Base-by-base conservation (phyloP, 176 grass and related monocot genomes). In the Microstegium vimineum region DNA sequence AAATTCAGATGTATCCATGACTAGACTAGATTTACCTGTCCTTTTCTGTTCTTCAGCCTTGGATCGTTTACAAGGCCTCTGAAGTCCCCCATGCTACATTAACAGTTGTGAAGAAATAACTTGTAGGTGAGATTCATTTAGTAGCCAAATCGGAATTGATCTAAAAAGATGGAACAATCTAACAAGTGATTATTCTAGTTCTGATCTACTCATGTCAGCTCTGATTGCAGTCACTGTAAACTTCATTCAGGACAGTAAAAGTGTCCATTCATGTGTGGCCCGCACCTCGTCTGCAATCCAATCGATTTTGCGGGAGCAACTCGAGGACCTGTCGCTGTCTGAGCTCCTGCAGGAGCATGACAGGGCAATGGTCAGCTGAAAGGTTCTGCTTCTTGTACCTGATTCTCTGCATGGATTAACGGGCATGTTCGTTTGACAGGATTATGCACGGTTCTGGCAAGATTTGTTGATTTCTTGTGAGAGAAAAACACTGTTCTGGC, bases 1-100 rank as follows among this genome's bases (percentile, higher is more conserved):
- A 51, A 46, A 28, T n/a, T 81, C 4, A 9, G 11, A 71, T 31
- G 36, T 31, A 73, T 63, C 38, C 40, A 82, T 35, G 40, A 47
- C 25, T 35, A 62, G 62, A 63, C 18, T 62, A 46, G 18, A 72
- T 27, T 73, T 73, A 82, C 80, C 80, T 82, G 38, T 33, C 25
- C 4, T 45, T 35, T 33, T 63, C 28, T 4, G 6, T 35, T 67
- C 18, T 35, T 63, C 7, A 63, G 31, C 40, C 28, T 64, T 23
- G 28, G 47, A 30, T 18, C 9, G 28, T 46, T 73, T 63, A 82
- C 28, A 73, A 63, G 69, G 38, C 32, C 40, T 73, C 34, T 12
- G 80, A 22, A 25, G 56, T 47, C 34, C 14, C 10, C 1, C 57
- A 12, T 25, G 7, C 80, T 82, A 60, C 40, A 46, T 10, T 10